Evolutionary conservation across 805 yeast genomes (phyloP).

Genomic region (Wickerhamiella vanderwaltii): DNA sequence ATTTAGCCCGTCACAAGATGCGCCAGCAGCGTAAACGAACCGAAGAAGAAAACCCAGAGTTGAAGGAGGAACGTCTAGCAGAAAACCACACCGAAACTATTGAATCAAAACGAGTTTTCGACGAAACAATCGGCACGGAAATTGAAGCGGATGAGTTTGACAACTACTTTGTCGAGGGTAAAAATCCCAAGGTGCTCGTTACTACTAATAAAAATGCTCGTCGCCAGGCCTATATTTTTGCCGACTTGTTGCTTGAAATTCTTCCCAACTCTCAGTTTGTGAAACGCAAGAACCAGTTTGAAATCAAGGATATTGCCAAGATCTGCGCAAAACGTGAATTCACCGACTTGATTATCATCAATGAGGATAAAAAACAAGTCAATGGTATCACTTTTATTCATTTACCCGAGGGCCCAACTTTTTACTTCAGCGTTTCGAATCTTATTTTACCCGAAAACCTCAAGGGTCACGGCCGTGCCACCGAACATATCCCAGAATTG

Average conservation of each 20-base stretch:
- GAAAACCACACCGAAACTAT: conserved; percentile 72
- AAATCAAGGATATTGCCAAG: conserved; percentile 76
- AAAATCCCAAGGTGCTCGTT: conserved; percentile 73
- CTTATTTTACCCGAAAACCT: conserved; percentile 63
- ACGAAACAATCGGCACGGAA: conserved; percentile 55
- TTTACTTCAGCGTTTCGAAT: conserved; percentile 76
- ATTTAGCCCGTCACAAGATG: conserved; percentile 62
- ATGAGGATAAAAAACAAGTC: conserved; percentile 86
- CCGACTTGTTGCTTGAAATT: conserved; percentile 71
- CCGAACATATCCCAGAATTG: conserved; percentile 84
- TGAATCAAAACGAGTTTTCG: conserved; percentile 72
- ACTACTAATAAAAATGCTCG: conserved; percentile 84
- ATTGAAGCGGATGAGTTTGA: conserved; percentile 43
- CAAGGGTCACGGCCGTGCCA: conserved; percentile 79
- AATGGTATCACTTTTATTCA: conserved; percentile 89
- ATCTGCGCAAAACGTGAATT: conserved; percentile 71
- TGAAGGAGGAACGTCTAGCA: conserved; percentile 65
- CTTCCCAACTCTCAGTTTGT: conserved; percentile 79
- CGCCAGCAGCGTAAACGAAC: conserved; percentile 79
- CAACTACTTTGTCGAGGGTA: conserved; percentile 38
- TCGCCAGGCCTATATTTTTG: conserved; percentile 79
- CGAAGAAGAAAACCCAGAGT: conserved; percentile 71
- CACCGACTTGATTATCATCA: conserved; percentile 78
- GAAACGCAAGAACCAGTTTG: conserved; percentile 73
- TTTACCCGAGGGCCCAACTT: conserved; percentile 90